Conservation (phyloP, 2,329 filamentous ascomycete species). For the Blastomyces emzantsi region DNA sequence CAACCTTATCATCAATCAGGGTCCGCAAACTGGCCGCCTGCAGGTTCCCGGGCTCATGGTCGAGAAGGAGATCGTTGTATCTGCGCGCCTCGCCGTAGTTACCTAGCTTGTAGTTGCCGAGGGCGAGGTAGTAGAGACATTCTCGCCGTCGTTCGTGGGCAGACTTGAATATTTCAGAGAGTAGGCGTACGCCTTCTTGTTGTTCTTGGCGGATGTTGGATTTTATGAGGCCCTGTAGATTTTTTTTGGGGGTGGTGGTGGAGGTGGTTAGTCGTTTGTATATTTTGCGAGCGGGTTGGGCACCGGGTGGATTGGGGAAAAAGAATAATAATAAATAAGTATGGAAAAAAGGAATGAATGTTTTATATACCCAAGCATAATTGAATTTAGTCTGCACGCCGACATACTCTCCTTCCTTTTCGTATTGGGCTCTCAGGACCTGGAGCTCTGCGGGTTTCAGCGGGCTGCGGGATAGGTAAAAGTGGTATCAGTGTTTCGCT, state of each 20-base stretch:
- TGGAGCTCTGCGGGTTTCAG: slow-evolving; percentile 86
- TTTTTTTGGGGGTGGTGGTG: not conserved
- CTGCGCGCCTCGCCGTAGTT: slow-evolving; percentile 92
- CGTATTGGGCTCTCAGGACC: slow-evolving; percentile 87
- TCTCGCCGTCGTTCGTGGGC: slow-evolving; percentile 89
- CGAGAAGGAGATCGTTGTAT: slow-evolving; percentile 87
- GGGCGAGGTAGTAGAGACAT: slow-evolving; percentile 94
- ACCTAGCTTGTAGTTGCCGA: slow-evolving; percentile 96
- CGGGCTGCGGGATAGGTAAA: slow-evolving; percentile 47
- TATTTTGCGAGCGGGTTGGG: not conserved
- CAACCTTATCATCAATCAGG: slow-evolving; percentile 92
- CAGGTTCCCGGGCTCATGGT: slow-evolving; percentile 83
- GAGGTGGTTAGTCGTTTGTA: not conserved
- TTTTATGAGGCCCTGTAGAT: slow-evolving; percentile 81
- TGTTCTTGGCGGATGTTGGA: slow-evolving; percentile 76
- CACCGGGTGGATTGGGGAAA: too few species aligned
- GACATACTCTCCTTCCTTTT: slow-evolving; percentile 95
- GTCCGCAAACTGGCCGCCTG: slow-evolving; percentile 79
- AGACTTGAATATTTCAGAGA: slow-evolving; percentile 93
- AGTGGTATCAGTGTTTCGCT: not conserved
- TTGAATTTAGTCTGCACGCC: slow-evolving; percentile 99
- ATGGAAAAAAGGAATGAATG: not conserved
- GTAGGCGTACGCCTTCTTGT: slow-evolving; percentile 84
- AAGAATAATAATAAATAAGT: not conserved
- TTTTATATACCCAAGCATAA: slow-evolving; percentile 76